phyloP scores from a whole-genome alignment of 371 early-diverging fungal genomes.

The Mortierella sp. region DNA sequence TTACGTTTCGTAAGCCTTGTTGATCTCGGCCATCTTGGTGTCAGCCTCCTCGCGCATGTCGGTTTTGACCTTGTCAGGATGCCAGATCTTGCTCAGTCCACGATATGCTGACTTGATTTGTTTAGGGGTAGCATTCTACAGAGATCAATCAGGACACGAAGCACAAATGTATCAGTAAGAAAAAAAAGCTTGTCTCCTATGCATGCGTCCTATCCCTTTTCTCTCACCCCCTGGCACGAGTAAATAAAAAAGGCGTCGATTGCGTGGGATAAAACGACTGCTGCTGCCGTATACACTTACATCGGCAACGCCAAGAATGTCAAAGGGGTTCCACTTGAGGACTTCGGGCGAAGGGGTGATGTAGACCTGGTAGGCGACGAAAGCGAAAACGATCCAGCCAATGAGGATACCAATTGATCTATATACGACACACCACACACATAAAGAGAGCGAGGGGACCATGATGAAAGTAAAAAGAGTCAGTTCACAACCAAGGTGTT shows the following conservation, averaged over 20 bases:
- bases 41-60: conserved; percentile 75
- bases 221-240: background rate
- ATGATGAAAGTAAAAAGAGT: background rate
- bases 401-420: conserved; percentile 69
- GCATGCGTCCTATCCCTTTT: background rate
- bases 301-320: conserved; percentile 86
- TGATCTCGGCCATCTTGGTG: conserved; percentile 80
- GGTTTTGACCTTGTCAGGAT: conserved; percentile 87
- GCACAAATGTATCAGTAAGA: background rate
- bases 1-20: conserved; percentile 92
- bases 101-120: conserved; percentile 84
- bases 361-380: conserved; percentile 80
- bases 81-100: conserved; percentile 82
- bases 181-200: background rate
- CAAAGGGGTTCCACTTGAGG: conserved; percentile 93
- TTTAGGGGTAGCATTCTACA: conserved; percentile 64
- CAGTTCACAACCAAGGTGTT: background rate
- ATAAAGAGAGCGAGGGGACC: background rate
- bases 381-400: conserved; percentile 86
- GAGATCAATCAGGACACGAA: background rate
- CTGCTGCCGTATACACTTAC: conserved; percentile 55
- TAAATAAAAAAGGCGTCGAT: background rate
- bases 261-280: background rate
- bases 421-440: conserved; percentile 16
- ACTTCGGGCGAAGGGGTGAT: conserved; percentile 77